Conservation (phyloP, 345 rosid genomes). For the Eucalyptus shirleyi region DNA sequence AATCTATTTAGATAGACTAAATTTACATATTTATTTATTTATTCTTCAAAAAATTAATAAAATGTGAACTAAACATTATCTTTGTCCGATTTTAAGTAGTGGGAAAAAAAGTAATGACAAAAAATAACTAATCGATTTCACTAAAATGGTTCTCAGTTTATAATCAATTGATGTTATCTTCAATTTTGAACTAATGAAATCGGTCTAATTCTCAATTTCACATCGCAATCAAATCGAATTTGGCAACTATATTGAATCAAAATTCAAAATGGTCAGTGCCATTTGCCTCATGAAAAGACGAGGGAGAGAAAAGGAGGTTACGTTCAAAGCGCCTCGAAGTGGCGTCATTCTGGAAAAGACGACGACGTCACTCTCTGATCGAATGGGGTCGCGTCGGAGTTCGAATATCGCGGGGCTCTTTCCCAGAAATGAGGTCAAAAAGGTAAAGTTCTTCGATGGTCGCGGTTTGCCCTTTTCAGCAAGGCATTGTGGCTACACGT, state of each 20-base stretch:
- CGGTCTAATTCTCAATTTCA: fast-evolving
- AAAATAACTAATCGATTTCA: too few relatives aligned
- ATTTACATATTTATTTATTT: too few relatives aligned
- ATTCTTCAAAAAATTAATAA: too few relatives aligned
- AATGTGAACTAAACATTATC: too few relatives aligned
- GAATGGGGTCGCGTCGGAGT: background rate
- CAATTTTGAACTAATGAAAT: fast-evolving
- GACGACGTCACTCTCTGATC: too few relatives aligned
- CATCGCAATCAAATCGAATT: fast-evolving
- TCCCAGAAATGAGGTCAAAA: background rate
- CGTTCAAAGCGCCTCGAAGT: background rate
- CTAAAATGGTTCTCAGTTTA: fast-evolving
- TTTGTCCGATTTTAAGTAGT: fast-evolving
- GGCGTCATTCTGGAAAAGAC: too few relatives aligned
- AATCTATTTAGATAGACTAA: too few relatives aligned
- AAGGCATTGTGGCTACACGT: background rate
- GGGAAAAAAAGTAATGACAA: too few relatives aligned
- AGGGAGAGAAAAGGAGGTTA: background rate
- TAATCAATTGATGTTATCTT: fast-evolving
- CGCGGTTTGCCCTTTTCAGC: background rate
- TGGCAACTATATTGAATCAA: fast-evolving
- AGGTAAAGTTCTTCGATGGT: background rate
- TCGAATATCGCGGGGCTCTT: background rate
- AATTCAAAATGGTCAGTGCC: too few relatives aligned
- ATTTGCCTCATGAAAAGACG: too few relatives aligned